These are phyloP conservation scores for Guadua angustifolia DNA, from an alignment of 176 grass and related monocot genomes.

Conservation along the genomic window DNA sequence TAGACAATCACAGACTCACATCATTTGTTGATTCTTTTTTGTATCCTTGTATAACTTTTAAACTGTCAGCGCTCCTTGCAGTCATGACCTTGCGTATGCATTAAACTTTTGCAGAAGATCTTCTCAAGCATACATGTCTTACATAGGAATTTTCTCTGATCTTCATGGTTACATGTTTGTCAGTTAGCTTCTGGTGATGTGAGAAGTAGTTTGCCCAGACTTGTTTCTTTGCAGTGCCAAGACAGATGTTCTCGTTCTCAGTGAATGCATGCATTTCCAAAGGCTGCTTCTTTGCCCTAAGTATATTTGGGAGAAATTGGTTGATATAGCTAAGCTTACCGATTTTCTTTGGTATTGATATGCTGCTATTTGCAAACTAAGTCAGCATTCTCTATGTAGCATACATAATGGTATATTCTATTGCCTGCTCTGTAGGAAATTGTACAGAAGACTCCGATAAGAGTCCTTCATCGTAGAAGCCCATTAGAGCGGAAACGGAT, in stretches of 20 bases:
- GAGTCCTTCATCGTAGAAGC: constrained; percentile 91
- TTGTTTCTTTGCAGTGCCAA: background rate
- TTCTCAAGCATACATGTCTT: too few species aligned
- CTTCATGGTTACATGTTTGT: too few species aligned
- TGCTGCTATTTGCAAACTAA: background rate
- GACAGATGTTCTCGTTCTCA: constrained; percentile 5
- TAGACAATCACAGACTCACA: too few species aligned
- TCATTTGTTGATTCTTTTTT: too few species aligned
- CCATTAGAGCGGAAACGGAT: constrained; percentile 75
- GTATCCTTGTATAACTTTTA: too few species aligned
- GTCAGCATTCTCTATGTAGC: background rate
- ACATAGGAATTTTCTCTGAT: too few species aligned
- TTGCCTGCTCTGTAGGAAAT: constrained; percentile 66
- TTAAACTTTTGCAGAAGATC: too few species aligned
- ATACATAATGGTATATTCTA: constrained; percentile 6
- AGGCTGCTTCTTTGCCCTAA: background rate
- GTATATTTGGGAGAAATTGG: constrained; percentile 8
- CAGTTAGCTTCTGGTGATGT: background rate
- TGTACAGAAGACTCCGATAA: constrained; percentile 81
- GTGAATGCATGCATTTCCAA: background rate
- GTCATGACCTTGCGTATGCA: too few species aligned
- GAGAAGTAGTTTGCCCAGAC: background rate
- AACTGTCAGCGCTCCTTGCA: too few species aligned
- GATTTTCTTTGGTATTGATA: background rate
- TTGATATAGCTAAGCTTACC: background rate